A percentile compares a stretch with the other conserved stretches of the same genome.
Evolutionary conservation across 2,329 filamentous ascomycete species (phyloP).

Genomic region (Aspergillus floridensis): DNA sequence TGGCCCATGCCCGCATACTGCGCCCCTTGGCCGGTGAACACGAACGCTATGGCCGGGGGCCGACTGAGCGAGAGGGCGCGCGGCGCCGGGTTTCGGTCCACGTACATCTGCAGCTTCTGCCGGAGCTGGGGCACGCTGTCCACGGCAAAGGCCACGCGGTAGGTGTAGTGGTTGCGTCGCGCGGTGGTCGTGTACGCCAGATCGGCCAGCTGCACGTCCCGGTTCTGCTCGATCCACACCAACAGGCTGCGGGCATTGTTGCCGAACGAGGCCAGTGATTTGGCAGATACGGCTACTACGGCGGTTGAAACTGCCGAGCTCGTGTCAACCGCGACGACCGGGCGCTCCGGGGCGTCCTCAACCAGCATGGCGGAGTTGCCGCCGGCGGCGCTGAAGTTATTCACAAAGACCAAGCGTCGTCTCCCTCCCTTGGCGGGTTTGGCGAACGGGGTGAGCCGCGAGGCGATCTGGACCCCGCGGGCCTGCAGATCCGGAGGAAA

Average conservation of each 20-base stretch:
- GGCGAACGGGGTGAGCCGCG: background rate
- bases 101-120: no score
- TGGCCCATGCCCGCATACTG: no score
- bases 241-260: slow-evolving; percentile 54
- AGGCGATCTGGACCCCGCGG: no score
- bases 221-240: slow-evolving; percentile 33
- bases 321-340: no score
- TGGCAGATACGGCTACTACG: slow-evolving; percentile 61
- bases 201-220: slow-evolving; percentile 48
- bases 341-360: slow-evolving; percentile 57
- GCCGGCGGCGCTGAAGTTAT: slow-evolving; percentile 70
- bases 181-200: slow-evolving; percentile 67
- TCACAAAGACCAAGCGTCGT: slow-evolving; percentile 46
- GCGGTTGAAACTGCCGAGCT: slow-evolving; percentile 47
- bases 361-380: slow-evolving; percentile 68
- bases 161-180: slow-evolving; percentile 36
- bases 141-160: slow-evolving; percentile 1
- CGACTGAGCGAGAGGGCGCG: no score
- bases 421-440: slow-evolving; percentile 29
- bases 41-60: no score
- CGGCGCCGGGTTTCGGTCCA: no score
- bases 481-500: background rate
- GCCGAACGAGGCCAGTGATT: slow-evolving; percentile 44
- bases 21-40: no score
- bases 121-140: no score